Evolutionary conservation across 352 stramenopile species (phyloP), one percentile per base, ranked within the genome.

Genomic region (Phytophthora foliorum): DNA sequence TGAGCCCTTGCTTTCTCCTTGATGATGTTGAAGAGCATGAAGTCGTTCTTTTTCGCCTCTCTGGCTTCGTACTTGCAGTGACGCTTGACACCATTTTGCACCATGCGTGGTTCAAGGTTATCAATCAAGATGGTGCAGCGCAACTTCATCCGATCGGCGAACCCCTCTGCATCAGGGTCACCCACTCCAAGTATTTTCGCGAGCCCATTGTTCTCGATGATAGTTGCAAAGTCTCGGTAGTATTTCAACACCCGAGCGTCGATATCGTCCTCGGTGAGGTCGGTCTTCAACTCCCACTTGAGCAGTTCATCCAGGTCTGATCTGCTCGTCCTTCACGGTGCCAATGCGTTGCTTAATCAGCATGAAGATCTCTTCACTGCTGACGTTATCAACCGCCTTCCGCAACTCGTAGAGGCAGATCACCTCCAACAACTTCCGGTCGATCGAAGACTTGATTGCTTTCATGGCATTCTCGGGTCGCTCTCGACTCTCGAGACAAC

Each of bases 381-480:
- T 46, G 29, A 57, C 50, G 32, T 29, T 27, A 45, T 57, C 31
- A 16, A 46, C 50, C 19, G 52, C 14, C 25, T 59, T 50, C 6
- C 38, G 34, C 34, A 59, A 17, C 32, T 50, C 52, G 17, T 59
- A 59, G 52, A 50, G 36, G 38, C 52, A 58, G 36, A 59, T 44
- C 16, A 58, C 51, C 38, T 59, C 38, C 2, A 59, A 22, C 9
- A 59, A 17, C 22, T 59, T 48, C 21, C 7, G 52, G 7, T 48
- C 34, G 24, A 59, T 50, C 1, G 34, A 50, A 6, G 38, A 22
- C 32, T 59, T 59, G 2, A 59, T 24, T 29, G 36, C 24, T 10
- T 32, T 48, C 13, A 59, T 32, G 0, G 52, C 34, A 4, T 39
- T 11, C 34, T 59, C 38, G 6, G 24, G 34, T 7, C 52, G 21